A percentile compares a stretch with the other conserved stretches of the same genome.
phyloP scores from a whole-genome alignment of 345 rosid genomes.

The Salix exigua region DNA sequence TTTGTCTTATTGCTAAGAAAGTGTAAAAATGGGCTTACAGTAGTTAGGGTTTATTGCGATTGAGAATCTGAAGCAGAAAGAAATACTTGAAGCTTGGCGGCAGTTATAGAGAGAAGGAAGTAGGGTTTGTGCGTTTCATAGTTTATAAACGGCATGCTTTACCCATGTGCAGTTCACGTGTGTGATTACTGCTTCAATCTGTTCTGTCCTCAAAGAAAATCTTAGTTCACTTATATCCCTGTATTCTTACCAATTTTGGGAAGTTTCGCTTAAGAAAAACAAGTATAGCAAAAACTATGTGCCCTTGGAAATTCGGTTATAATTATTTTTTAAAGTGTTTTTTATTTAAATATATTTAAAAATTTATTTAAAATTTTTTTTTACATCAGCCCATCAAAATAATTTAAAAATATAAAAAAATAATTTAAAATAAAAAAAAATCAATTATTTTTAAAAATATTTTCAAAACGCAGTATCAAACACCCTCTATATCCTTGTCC shows the following conservation, averaged over 20 bases:
- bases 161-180: not conserved
- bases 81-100: not conserved
- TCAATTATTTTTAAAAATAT: too few species aligned
- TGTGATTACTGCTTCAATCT: not conserved
- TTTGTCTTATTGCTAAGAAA: not conserved
- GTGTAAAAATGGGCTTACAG: not conserved
- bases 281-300: not conserved
- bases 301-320: too few species aligned
- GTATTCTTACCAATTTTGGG: not conserved
- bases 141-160: not conserved
- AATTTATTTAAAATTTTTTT: too few species aligned
- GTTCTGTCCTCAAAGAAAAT: not conserved
- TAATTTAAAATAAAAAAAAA: too few species aligned
- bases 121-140: not conserved
- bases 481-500: too few species aligned
- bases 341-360: accelerated
- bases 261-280: not conserved
- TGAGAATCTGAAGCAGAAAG: not conserved
- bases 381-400: too few species aligned
- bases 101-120: not conserved
- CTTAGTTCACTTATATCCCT: not conserved
- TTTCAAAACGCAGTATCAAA: too few species aligned
- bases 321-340: too few species aligned
- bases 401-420: too few species aligned
- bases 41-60: not conserved